Evolutionary conservation across 768 basidiomycete genomes (phyloP), one percentile per base, ranked within the genome.

Genomic region (Steccherinum ochraceum): DNA sequence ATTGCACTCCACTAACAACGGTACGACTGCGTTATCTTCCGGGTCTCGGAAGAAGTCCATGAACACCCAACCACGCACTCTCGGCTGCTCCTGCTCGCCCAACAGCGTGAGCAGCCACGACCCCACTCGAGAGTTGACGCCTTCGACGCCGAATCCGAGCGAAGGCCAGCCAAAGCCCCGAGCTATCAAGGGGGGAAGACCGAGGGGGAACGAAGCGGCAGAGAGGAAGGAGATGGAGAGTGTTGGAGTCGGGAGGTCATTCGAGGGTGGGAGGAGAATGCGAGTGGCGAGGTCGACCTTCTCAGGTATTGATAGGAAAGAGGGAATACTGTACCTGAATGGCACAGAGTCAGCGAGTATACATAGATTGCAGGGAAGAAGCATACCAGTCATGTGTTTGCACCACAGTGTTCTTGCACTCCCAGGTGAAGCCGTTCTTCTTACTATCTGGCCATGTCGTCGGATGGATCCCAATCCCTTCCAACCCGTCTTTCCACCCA

Each of bases 381-480:
- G 46, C 70, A 48, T 58, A 89, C 93, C 94, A 96, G 64, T 95
- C 94, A 47, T 94, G 89, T 7, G 78, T 88, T 48, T 80, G 77
- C 11, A 94, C 81, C 18, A 77, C 64, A 0, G 83, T 84, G 21
- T 77, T 74, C 55, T 83, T 81, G 59, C 85, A 81, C 60, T 80
- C 74, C 91, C 92, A 93, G 41, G 77, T 70, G 62, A 96, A 97
- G 0, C 84, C 89, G 1, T 73, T 67, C 58, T 78, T 81, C 26
- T 66, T 69, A 57, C 81, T 89, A 67, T 96, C 84, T 0, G 91
- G 92, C 93, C 93, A 97, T 1, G 68, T 72, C 1, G 78, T 79
- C 4, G 93, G 92, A 58, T 92, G 89, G n/a, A 97, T 87, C 1
- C 93, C 93, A 54, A 93, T 69, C 2, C 83, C 87, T 46, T 86